A percentile compares a stretch with the other conserved stretches of the same genome.
Conservation (phyloP, 331 rosid genomes). For the Phaseolus coccineus region DNA sequence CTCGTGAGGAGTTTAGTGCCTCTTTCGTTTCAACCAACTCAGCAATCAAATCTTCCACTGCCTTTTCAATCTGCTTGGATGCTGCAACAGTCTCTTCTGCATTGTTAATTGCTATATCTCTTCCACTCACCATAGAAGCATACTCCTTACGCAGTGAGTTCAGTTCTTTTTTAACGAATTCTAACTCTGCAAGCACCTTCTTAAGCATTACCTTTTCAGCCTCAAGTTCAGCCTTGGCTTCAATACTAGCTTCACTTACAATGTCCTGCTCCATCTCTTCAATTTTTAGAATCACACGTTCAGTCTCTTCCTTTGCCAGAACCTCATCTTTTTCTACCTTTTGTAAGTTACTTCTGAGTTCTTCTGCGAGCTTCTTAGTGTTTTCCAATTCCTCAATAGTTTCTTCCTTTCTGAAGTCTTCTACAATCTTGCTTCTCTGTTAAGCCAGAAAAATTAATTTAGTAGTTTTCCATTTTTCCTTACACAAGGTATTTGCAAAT, state of each 20-base stretch:
- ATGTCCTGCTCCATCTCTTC: constrained; percentile 85
- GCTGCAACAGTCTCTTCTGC: constrained; percentile 77
- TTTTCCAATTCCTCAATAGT: constrained; percentile 75
- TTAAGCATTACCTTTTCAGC: constrained; percentile 63
- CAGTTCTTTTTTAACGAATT: constrained; percentile 64
- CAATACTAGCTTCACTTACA: constrained; percentile 69
- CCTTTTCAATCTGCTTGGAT: constrained; percentile 72
- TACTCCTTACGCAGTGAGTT: constrained; percentile 59
- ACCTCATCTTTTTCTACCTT: constrained; percentile 71
- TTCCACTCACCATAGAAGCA: constrained; percentile 64
- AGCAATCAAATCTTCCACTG: constrained; percentile 63
- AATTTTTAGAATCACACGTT: constrained; percentile 68
- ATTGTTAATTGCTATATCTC: constrained; percentile 65
- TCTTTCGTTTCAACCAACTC: constrained; percentile 76
- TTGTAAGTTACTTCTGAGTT: constrained; percentile 63
- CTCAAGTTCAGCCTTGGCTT: constrained; percentile 84
- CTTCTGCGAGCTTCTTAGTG: constrained; percentile 72
- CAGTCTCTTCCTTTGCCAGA: constrained; percentile 73
- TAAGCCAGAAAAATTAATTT: constrained; percentile 32
- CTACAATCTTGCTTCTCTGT: constrained; percentile 70
- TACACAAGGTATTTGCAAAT: constrained; percentile 6
- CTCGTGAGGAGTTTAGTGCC: constrained; percentile 62
- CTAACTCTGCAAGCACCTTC: constrained; percentile 71
- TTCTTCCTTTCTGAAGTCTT: constrained; percentile 64
- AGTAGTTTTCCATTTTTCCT: not conserved